phyloP scores from a whole-genome alignment of 179 eudicot species.

The Vitellaria paradoxa region DNA sequence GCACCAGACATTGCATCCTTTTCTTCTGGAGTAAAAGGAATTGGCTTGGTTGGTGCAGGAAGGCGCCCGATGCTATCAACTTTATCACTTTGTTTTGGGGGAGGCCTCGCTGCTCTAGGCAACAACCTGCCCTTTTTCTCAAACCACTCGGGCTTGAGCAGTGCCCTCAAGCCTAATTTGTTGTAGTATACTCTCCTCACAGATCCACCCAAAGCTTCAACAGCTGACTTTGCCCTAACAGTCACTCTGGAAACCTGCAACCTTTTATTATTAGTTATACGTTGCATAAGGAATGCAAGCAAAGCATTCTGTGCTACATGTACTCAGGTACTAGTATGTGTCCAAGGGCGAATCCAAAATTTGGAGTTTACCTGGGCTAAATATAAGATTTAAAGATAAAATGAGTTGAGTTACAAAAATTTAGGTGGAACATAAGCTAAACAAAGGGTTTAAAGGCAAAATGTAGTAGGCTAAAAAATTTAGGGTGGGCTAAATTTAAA shows the following conservation, averaged over 20 bases:
- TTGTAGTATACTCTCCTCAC: constrained; percentile 87
- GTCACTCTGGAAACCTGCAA: constrained; percentile 87
- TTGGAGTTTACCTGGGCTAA: no score
- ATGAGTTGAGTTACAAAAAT: no score
- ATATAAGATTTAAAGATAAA: no score
- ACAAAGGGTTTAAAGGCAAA: no score
- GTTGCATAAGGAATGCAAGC: not conserved
- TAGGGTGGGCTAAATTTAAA: no score
- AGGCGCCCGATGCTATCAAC: constrained; percentile 89
- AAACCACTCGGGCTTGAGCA: constrained; percentile 93
- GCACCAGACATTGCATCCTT: constrained; percentile 26
- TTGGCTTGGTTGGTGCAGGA: constrained; percentile 84
- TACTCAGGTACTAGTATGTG: no score
- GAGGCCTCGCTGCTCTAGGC: constrained; percentile 60
- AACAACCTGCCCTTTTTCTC: constrained; percentile 67
- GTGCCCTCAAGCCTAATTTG: constrained; percentile 70
- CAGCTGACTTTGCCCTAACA: constrained; percentile 78
- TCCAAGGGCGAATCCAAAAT: no score
- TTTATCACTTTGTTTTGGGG: constrained; percentile 72
- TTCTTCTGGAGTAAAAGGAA: constrained; percentile 55
- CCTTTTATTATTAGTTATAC: not conserved
- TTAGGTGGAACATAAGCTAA: no score
- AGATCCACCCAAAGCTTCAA: constrained; percentile 85
- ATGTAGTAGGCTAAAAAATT: no score
- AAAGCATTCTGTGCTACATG: no score